phyloP scores from a whole-genome alignment of 768 basidiomycete species.

The Macrolepiota fuliginosa region DNA sequence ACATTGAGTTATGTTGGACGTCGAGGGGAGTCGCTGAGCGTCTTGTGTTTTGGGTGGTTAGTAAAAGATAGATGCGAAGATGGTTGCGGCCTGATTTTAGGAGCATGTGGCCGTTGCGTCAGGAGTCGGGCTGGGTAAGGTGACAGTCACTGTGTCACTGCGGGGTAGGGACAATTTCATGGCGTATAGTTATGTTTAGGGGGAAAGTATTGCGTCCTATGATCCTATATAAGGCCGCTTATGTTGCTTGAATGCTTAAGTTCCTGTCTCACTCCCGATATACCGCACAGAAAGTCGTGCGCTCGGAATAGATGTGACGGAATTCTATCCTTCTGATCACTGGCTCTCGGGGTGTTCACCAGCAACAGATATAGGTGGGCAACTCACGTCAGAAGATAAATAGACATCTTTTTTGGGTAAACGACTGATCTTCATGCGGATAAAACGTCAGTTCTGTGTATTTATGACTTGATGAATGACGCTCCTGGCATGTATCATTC shows the following conservation, averaged over 20 bases:
- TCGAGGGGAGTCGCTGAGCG: not conserved
- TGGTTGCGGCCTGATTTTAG: conserved; percentile 3
- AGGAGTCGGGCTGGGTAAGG: not conserved
- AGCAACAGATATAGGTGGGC: not conserved
- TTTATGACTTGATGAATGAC: conserved; percentile 3
- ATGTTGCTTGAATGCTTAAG: not conserved
- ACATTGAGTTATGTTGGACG: not conserved
- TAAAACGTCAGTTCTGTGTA: not conserved
- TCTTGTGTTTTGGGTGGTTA: conserved; percentile 3
- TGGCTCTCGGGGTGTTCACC: not conserved
- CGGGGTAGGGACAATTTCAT: not conserved
- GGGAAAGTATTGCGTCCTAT: not conserved
- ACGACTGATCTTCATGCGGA: not conserved
- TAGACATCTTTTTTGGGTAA: not conserved
- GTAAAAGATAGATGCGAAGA: not conserved
- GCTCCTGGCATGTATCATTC: not conserved
- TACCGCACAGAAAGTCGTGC: not conserved
- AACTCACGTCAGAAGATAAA: not conserved
- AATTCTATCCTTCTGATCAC: not conserved
- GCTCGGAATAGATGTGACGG: not conserved
- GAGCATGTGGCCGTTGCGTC: not conserved
- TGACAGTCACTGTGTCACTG: conserved; percentile 13
- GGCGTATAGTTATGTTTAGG: not conserved
- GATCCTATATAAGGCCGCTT: not conserved
- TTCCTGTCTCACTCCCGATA: too few species aligned